Base-by-base conservation (phyloP, 225 moss, liverwort and hornwort genomes). In the Marchantia paleacea region DNA sequence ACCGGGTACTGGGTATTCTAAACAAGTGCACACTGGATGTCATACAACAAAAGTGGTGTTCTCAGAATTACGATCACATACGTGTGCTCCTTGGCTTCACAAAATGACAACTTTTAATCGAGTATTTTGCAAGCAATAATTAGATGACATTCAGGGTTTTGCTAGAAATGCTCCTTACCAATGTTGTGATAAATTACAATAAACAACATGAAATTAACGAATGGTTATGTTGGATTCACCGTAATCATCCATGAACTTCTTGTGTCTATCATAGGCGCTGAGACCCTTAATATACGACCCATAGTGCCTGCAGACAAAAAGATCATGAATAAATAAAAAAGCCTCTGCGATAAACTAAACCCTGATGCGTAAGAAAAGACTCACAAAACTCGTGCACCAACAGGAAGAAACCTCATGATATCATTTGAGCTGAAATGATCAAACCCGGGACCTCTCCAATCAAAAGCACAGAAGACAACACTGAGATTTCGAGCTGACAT, bases 241-340 rank as follows among this genome's bases (percentile, higher is more conserved):
- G 54, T 88, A 88, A 81, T 88, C 85, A 73, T 85, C 79, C 85
- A 88, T 88, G 30, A 88, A 88, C 54, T 85, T 85, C 58, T 83
- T 85, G 72, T 88, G 88, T 66, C 88, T 81, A 22, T 88, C 88
- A 75, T 88, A 83, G 26, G 88, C 88, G 65, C 81, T 85, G 66
- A 88, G 88, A 51, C 88, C 88, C 83, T 85, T 83, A 62, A 85
- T 70, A 22, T 85, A 84, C 19, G 85, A 88, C 63, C 84, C 83
- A 85, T 88, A 81, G 53, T 88, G 88, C 83, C 87, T 87, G 85
- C 74, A 31, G 24, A 51, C 50, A 14, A 15, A 54, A 60, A 76
- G 9, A 19, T 4, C 74, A 55, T 0, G 52, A 55, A 55, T 6
- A 13, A 13, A 58, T 1, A 58, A 58, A 58, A 39, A 39, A 39